phyloP scores from a whole-genome alignment of 768 basidiomycete genomes.

The Amanita polypyramis region DNA sequence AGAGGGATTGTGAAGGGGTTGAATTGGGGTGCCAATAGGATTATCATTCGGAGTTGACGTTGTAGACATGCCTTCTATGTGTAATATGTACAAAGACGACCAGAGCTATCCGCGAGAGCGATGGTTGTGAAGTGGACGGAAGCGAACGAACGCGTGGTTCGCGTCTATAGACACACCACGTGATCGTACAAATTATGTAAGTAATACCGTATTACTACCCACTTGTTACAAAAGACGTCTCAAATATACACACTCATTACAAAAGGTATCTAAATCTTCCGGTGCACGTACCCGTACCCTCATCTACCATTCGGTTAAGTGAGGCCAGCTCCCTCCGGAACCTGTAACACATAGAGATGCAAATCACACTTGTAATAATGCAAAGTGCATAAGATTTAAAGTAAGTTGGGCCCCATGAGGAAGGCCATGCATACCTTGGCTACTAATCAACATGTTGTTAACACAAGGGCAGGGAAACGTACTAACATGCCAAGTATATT shows the following conservation, averaged over 20 bases:
- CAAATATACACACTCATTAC: background rate
- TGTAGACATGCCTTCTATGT: slow-evolving; percentile 34
- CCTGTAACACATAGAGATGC: slow-evolving; percentile 38
- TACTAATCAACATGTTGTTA: background rate
- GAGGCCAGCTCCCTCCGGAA: slow-evolving; percentile 28
- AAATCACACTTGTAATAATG: slow-evolving; percentile 41
- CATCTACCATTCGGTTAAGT: background rate
- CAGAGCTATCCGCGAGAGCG: slow-evolving; percentile 5
- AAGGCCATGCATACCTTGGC: slow-evolving; percentile 58
- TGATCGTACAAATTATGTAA: background rate
- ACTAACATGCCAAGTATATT: slow-evolving; percentile 75
- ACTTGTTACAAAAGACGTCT: no score
- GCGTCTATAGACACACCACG: background rate
- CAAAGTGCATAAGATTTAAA: slow-evolving; percentile 63
- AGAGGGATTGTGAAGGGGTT: slow-evolving; percentile 79
- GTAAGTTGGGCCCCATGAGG: slow-evolving; percentile 63
- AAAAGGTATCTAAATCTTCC: background rate
- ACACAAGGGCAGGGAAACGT: slow-evolving; percentile 1
- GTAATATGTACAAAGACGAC: slow-evolving; percentile 8
- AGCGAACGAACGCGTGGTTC: background rate
- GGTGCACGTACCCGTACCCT: background rate
- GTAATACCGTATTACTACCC: no score
- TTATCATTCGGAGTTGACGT: slow-evolving; percentile 57
- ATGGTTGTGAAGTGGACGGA: slow-evolving; percentile 1
- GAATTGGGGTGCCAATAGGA: slow-evolving; percentile 49